Percentiles rank a stretch among this genome's conserved stretches.
These are phyloP conservation scores for Pyrenula aspistea DNA, from an alignment of 495 filamentous ascomycete genomes.

Conservation along the genomic window DNA sequence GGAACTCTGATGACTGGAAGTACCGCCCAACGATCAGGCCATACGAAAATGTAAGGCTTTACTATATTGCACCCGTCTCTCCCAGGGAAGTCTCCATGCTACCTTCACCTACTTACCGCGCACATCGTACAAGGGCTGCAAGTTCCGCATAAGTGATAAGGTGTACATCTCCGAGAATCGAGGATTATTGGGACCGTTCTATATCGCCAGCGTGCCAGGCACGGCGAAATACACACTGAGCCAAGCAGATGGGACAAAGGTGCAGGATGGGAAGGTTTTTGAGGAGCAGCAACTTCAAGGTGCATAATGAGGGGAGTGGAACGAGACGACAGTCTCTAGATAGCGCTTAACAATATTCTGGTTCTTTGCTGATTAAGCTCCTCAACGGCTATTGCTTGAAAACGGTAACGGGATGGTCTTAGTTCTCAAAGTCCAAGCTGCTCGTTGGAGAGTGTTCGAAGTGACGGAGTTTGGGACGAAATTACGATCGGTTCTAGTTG, in stretches of 20 bases:
- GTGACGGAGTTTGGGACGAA: too few relatives aligned
- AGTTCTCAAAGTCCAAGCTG: too few relatives aligned
- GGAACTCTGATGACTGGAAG: background rate
- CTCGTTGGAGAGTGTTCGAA: too few relatives aligned
- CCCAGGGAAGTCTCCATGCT: background rate
- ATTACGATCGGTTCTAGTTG: too few relatives aligned
- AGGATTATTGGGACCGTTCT: constrained; percentile 1
- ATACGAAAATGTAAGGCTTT: background rate
- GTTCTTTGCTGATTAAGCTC: too few relatives aligned
- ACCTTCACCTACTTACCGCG: background rate
- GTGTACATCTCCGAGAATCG: background rate
- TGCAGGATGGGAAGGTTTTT: constrained; percentile 1
- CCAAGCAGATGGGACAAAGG: constrained; percentile 2
- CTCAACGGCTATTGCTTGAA: too few relatives aligned
- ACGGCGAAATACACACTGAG: constrained; percentile 4
- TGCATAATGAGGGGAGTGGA: too few relatives aligned
- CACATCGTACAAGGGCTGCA: background rate
- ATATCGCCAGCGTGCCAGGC: constrained; percentile 2
- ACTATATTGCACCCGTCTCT: too few relatives aligned
- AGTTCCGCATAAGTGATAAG: background rate
- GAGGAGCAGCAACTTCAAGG: too few relatives aligned
- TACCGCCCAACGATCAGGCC: background rate
- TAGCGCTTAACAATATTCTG: too few relatives aligned
- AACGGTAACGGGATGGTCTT: too few relatives aligned
- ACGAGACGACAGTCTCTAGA: too few relatives aligned